These are phyloP conservation scores for Fusarium sp. DNA, from an alignment of 2,329 filamentous ascomycete genomes.

Conservation along the genomic window DNA sequence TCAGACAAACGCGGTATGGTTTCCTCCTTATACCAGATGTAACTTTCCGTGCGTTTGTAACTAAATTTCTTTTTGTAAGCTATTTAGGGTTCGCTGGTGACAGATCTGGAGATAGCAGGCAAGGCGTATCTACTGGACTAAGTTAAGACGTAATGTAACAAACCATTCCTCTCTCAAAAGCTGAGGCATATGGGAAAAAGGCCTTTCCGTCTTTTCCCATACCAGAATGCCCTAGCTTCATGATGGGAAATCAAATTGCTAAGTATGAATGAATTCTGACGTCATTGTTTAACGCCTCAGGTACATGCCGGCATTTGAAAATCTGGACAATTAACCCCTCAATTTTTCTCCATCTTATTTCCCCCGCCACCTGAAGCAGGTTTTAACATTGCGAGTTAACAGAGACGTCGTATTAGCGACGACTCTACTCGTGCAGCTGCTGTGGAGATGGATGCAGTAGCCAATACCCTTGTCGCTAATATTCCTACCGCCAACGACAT, in stretches of 20 bases:
- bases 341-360: background rate
- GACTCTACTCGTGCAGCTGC: background rate
- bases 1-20: too few relatives aligned
- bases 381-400: background rate
- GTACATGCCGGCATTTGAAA: background rate
- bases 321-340: background rate
- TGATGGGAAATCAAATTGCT: background rate
- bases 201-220: too few relatives aligned
- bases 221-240: background rate
- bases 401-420: slow-evolving; percentile 12
- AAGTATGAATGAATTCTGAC: background rate
- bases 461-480: background rate
- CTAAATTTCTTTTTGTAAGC: too few relatives aligned
- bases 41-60: too few relatives aligned
- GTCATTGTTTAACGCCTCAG: background rate
- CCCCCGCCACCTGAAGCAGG: background rate
- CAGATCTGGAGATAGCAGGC: too few relatives aligned
- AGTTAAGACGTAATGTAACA: too few relatives aligned
- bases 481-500: background rate
- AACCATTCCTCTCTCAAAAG: too few relatives aligned
- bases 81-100: too few relatives aligned
- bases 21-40: too few relatives aligned
- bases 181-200: too few relatives aligned
- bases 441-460: background rate
- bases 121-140: too few relatives aligned